Base-by-base conservation (phyloP, 441 rosid genomes). In the Melastoma candidum region DNA sequence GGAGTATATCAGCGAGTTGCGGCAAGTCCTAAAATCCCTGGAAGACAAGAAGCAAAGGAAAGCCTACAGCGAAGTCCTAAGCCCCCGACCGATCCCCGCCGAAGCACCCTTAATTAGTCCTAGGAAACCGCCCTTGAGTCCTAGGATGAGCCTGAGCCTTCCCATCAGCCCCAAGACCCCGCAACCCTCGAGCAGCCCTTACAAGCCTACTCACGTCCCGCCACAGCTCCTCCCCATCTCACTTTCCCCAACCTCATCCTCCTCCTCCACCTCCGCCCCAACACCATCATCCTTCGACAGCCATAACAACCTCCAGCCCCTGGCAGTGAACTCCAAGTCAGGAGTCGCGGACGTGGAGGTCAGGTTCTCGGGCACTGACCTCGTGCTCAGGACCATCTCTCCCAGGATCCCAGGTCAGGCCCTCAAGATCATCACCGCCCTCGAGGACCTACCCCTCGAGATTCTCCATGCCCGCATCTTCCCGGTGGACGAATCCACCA, bases 81-180 rank as follows among this genome's bases (percentile, higher is more conserved):
- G 98, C 73, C 98, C 98, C 11, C 72, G 90, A 46, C 47, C 85
- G 8, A 68, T 66, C 44, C 78, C 78, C 12, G 82, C 55, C 12
- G 14, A 44, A 14, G 44, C 56, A 8, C 46, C 43, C 8, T 43
- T 52, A 45, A 44, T 52, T 45, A 52, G 56, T 45, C 56, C 56
- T 26, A 43, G 24, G 2, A 90, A 81, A 47, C 90, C 86, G 6
- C 87, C 92, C 14, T 46, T 75, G 2, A 90, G 97, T 59, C 96
- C 98, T 1, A 76, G 90, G 32, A 70, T 9, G 3, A 24, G 39
- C 3, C 8, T 82, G 7, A 85, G 71, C 73, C 63, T 84, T 12
- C 96, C 96, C 12, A 74, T 86, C 48, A 89, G 98, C 80, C 97
- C 97, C 24, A 73, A 88, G 71, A 93, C 97, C 17, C 97, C 98